Percentiles rank a stretch among this genome's conserved stretches.
phyloP scores from a whole-genome alignment of 805 yeast genomes.

The Starmerella riodocensis region DNA sequence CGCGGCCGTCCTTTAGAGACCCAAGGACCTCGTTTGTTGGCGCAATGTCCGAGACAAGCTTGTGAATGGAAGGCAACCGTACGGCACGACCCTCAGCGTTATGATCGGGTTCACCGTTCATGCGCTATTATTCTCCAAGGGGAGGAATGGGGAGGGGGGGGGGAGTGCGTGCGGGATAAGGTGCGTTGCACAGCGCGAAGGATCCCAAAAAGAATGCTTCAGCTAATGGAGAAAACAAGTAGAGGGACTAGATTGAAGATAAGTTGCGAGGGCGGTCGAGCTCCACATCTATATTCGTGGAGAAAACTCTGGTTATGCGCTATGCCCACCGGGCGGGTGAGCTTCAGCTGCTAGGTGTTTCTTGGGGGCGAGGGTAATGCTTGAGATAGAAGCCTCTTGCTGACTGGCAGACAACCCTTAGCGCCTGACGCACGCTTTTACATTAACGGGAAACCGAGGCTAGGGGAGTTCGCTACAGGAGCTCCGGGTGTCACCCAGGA shows the following conservation, averaged over 20 bases:
- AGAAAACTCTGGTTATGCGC: conserved; percentile 7
- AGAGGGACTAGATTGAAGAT: no score
- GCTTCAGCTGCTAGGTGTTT: not conserved
- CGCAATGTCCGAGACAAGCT: conserved; percentile 19
- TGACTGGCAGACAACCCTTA: not conserved
- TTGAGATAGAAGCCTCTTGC: not conserved
- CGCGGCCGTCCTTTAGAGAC: not conserved
- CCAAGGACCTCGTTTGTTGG: conserved; percentile 16
- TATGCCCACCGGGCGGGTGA: conserved; percentile 17
- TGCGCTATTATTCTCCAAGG: no score
- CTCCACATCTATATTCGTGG: conserved; percentile 5
- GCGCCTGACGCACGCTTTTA: not conserved
- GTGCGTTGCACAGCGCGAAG: no score
- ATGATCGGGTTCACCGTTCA: conserved; percentile 3
- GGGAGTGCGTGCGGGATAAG: no score
- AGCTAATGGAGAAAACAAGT: no score
- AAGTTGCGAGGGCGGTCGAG: no score
- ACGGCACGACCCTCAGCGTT: conserved; percentile 5
- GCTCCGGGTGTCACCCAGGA: not conserved
- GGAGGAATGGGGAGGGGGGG: no score
- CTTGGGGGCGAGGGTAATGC: conserved; percentile 1
- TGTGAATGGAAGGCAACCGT: conserved; percentile 19
- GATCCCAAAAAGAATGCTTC: no score
- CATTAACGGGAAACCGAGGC: no score
- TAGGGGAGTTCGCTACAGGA: not conserved